These are phyloP conservation scores for Oryza glumipatula DNA, from an alignment of 176 grass and related monocot species.

Conservation along the genomic window DNA sequence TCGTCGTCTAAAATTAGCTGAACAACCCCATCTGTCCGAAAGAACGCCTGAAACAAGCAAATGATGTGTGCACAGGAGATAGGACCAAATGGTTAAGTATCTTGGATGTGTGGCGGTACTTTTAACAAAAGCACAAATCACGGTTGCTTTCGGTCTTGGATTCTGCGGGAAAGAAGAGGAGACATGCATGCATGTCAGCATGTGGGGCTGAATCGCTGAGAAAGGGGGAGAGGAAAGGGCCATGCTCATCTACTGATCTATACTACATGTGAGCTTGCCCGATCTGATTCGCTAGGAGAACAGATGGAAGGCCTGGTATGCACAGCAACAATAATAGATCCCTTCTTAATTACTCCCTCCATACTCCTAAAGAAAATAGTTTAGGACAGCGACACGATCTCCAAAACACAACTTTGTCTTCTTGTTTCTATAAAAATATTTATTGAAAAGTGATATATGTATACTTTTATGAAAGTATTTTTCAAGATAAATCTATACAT, in stretches of 20 bases:
- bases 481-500: no score
- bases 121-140: slow-evolving; percentile 6
- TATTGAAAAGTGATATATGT: no score
- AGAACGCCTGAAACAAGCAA: neutral
- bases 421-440: no score
- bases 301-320: neutral
- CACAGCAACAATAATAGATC: neutral
- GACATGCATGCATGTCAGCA: slow-evolving; percentile 17
- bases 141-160: neutral
- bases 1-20: neutral
- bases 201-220: neutral
- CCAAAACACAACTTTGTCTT: no score
- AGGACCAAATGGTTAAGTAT: neutral
- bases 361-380: no score
- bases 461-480: no score
- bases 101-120: neutral
- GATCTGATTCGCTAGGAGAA: slow-evolving; percentile 13
- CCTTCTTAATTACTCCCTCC: no score
- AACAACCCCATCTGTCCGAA: neutral
- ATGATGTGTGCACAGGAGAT: neutral
- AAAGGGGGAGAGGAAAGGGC: neutral
- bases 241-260: neutral
- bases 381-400: no score
- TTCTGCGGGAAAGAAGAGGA: neutral
- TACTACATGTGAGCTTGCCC: slow-evolving; percentile 10